Evolutionary conservation across 116 monocot genomes (phyloP).

Genomic region (Trichopus zeylanicus): DNA sequence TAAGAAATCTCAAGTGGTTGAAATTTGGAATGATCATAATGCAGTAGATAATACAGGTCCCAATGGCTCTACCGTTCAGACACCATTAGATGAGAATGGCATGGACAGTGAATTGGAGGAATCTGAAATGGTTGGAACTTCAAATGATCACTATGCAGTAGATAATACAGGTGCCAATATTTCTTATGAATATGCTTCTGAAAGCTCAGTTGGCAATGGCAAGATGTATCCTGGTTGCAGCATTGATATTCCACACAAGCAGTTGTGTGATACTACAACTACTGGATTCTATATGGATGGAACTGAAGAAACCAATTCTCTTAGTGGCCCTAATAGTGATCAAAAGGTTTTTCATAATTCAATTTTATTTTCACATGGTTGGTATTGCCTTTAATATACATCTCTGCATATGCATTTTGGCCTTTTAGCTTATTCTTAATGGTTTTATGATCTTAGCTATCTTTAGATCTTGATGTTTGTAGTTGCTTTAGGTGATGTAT

Average conservation of each 20-base stretch:
- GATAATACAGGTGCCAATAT: slow-evolving; percentile 13
- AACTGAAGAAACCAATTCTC: slow-evolving; percentile 21
- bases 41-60: slow-evolving; percentile 4
- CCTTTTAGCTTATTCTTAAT: neutral
- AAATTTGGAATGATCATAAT: slow-evolving; percentile 31
- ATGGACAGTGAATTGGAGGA: slow-evolving; percentile 8
- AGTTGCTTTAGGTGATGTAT: no score
- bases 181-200: slow-evolving; percentile 25
- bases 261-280: slow-evolving; percentile 2
- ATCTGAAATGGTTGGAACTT: slow-evolving; percentile 21
- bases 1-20: slow-evolving; percentile 21
- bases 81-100: slow-evolving; percentile 5
- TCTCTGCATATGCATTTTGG: no score
- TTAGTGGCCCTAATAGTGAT: neutral
- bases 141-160: slow-evolving; percentile 24
- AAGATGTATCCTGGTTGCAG: slow-evolving; percentile 8
- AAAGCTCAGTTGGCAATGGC: slow-evolving; percentile 50
- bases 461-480: no score
- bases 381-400: no score
- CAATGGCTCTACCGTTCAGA: slow-evolving; percentile 23
- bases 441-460: no score
- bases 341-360: slow-evolving; percentile 17
- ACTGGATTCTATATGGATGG: slow-evolving; percentile 9
- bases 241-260: slow-evolving; percentile 1
- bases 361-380: slow-evolving; percentile 52